Base-by-base conservation (phyloP, 768 basidiomycete genomes). In the Mycena alexandri region DNA sequence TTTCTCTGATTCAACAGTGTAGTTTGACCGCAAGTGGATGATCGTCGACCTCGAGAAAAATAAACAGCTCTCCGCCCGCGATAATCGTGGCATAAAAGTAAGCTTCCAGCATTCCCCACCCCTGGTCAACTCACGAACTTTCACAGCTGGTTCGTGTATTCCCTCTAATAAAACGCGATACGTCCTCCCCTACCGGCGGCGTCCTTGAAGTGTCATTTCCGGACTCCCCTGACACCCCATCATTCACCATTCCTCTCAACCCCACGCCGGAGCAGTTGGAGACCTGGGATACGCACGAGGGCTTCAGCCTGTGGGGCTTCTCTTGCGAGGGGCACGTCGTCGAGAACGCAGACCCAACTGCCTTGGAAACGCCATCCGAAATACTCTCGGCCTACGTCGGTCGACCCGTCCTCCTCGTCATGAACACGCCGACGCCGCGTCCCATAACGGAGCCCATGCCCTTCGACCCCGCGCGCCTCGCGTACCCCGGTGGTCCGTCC, bases 1-100 rank as follows among this genome's bases (percentile, higher is more conserved):
- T 5, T 16, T 36, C 19, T 34, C 51, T 61, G 6, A 51, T 24
- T 2, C 5, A n/a, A 3, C 10, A 38, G 38, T 16, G 11, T 21
- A 70, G 70, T 68, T 67, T 24, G 70, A 71, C 59, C 61, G 70
- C 2, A 64, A 68, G 53, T 71, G 70, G 70, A 71, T 71, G 70
- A 52, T 71, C 6, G 70, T 71, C n/a, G 70, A 71, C 55, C 57
- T 71, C 13, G 70, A 71, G 50, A 71, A 71, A 55, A 71, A 71
- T 38, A 71, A 67, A 29, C 70, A 71, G 55, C 63, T 71, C 6
- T 71, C 70, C 43, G 70, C 70, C 6, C 61, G 70, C 36, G 70
- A 71, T 62, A 71, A 71, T 54, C 70, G 70, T 41, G 70, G 70
- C 7, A 71, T 71, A 52, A 71, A 71, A 46, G 69, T 71, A 11